Evolutionary conservation across 805 yeast species (phyloP).

Genomic region (Myxozyma geophila): DNA sequence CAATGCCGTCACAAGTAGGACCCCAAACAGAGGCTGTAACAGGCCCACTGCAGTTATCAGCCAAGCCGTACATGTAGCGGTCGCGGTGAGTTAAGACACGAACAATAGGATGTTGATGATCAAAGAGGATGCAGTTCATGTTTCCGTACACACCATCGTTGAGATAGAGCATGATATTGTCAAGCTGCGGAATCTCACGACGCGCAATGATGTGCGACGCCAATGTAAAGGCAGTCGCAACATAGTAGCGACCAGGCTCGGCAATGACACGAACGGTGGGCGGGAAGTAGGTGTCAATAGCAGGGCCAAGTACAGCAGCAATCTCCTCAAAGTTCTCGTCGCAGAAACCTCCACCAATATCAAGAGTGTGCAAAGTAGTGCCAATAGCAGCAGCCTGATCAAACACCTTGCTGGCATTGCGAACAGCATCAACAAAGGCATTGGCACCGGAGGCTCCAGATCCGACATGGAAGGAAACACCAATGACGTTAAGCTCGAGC

Average conservation of each 20-base stretch:
- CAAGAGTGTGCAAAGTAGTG: conserved; percentile 60
- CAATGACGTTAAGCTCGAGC: conserved; percentile 67
- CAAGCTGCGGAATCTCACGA: conserved; percentile 52
- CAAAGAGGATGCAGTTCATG: conserved; percentile 89
- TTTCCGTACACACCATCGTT: conserved; percentile 97
- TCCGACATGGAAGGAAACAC: conserved; percentile 95
- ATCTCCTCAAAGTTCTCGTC: conserved; percentile 62
- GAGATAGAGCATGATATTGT: conserved; percentile 74
- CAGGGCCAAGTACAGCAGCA: conserved; percentile 58
- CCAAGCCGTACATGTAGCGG: conserved; percentile 45
- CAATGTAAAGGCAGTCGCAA: conserved; percentile 81
- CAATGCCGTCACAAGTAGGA: conserved; percentile 97
- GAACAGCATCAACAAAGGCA: conserved; percentile 70
- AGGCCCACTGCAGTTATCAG: conserved; percentile 34
- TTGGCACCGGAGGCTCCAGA: conserved; percentile 82
- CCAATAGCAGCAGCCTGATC: conserved; percentile 58
- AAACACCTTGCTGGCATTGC: conserved; percentile 71
- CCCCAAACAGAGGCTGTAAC: conserved; percentile 80
- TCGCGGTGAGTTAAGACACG: conserved; percentile 63
- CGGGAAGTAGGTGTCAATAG: conserved; percentile 68
- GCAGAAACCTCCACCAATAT: conserved; percentile 92
- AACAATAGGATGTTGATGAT: conserved; percentile 82
- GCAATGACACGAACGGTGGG: conserved; percentile 65
- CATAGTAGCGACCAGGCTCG: conserved; percentile 93
- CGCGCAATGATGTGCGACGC: conserved; percentile 87